These are phyloP conservation scores for Tylopilus plumbeoviolaceoides DNA, from an alignment of 768 basidiomycete species.

Conservation along the genomic window DNA sequence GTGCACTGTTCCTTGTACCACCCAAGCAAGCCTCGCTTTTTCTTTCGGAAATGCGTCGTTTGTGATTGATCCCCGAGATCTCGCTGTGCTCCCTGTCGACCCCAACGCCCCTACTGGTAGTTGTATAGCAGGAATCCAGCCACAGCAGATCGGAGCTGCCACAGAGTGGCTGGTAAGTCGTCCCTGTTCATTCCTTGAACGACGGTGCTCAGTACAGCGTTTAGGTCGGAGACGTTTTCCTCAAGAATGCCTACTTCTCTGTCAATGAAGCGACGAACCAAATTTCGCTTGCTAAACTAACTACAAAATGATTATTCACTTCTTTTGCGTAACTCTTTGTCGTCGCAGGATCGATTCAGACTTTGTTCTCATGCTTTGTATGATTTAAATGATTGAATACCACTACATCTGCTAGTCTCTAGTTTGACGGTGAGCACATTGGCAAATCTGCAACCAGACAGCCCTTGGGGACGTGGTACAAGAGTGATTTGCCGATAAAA, in stretches of 20 bases:
- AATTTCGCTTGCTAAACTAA: slow-evolving; percentile 55
- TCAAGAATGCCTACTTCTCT: slow-evolving; percentile 76
- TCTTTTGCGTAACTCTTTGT: background rate
- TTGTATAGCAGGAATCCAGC: slow-evolving; percentile 68
- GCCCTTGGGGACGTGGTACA: background rate
- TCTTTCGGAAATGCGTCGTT: slow-evolving; percentile 57
- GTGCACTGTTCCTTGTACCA: slow-evolving; percentile 67
- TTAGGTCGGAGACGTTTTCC: slow-evolving; percentile 64
- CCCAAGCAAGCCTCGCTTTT: slow-evolving; percentile 48
- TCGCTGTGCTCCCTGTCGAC: slow-evolving; percentile 53
- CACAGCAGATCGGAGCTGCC: slow-evolving; percentile 54
- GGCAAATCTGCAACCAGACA: background rate
- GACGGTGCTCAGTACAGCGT: background rate
- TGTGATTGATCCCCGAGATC: slow-evolving; percentile 60
- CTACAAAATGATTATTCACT: slow-evolving; percentile 22
- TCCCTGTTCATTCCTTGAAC: background rate
- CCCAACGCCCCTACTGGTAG: slow-evolving; percentile 50
- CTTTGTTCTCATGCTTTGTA: background rate
- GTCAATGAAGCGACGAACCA: slow-evolving; percentile 55
- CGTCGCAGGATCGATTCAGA: slow-evolving; percentile 8
- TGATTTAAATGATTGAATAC: background rate
- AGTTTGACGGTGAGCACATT: background rate
- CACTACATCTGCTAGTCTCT: background rate
- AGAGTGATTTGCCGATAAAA: background rate
- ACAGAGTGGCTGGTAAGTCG: slow-evolving; percentile 65